These are phyloP conservation scores for Myrica gale DNA, from an alignment of 306 rosid genomes.

Conservation along the genomic window DNA sequence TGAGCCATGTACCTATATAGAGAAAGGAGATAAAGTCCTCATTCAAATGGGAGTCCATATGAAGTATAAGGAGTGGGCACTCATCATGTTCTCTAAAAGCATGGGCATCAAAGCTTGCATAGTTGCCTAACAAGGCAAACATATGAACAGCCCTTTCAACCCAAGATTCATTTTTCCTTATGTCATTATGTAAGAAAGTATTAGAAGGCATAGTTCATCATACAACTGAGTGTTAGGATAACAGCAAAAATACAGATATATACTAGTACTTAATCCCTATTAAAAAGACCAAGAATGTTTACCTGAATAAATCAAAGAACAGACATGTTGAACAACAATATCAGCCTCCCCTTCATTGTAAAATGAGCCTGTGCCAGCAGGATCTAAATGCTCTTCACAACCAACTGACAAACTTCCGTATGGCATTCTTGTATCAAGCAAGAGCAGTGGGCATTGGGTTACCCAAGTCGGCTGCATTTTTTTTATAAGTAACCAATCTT, in stretches of 20 bases:
- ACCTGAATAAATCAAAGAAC: slow-evolving; percentile 71
- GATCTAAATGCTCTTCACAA: slow-evolving; percentile 76
- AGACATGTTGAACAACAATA: slow-evolving; percentile 70
- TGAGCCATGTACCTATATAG: neutral
- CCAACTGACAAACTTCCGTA: slow-evolving; percentile 78
- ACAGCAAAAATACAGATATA: neutral
- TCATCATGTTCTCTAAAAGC: neutral
- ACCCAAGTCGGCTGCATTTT: slow-evolving; percentile 83
- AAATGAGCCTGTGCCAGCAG: slow-evolving; percentile 79
- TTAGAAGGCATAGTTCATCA: neutral
- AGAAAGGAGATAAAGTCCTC: neutral
- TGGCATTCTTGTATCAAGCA: slow-evolving; percentile 86
- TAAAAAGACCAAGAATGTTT: slow-evolving; percentile 14
- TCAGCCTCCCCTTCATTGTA: slow-evolving; percentile 86
- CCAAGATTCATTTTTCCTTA: neutral
- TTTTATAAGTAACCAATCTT: too few relatives aligned
- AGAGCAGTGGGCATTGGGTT: slow-evolving; percentile 76
- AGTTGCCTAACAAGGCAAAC: neutral
- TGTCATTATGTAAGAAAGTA: neutral
- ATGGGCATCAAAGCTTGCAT: neutral
- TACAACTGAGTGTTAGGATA: neutral
- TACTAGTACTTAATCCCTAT: slow-evolving; percentile 2
- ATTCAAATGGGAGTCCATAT: neutral
- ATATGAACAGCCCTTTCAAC: neutral
- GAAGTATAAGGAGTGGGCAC: neutral